Evolutionary conservation across 148 eudicot genomes (phyloP), one percentile per base, ranked within the genome.

Genomic region (Chenopodium berlandieri): DNA sequence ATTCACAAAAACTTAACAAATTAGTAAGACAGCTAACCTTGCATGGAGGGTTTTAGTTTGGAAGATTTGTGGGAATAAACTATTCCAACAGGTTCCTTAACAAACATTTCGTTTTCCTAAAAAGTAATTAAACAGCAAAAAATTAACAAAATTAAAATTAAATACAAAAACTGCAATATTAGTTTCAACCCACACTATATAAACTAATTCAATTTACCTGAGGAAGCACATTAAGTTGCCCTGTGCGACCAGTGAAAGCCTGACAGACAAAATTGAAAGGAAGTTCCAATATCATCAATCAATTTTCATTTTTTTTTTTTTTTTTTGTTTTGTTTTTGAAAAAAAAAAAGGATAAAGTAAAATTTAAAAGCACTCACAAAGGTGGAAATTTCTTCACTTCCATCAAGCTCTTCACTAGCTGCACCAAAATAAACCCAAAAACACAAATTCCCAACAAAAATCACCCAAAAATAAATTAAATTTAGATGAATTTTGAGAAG

Each of bases 201-300:
- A 25, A 54, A 19, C n/a, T 65, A 73, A 56, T 14, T 52, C 25
- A 11, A 52, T 16, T 56, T 47, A 90, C 98, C 94, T 89, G 95
- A 14, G 95, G 94, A 58, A 95, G 89, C 72, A 87, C 79, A 88
- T 92, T 91, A 30, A 93, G 83, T 47, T 86, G 89, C 71, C 85
- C 76, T 19, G 83, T 73, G 60, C 89, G 92, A 20, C 86, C 89
- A 75, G 82, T 88, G 46, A 87, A 82, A 58, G 86, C 84, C 98
- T 93, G 85, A 56, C 7, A 40, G 22, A 73, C 3, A 22, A 78
- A 34, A 13, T n/a, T 23, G 47, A 4, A 16, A 4, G 9, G 10
- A 27, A 48, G 63, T 2, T 11, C 54, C 56, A 50, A n/a, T 7
- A 32, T 40, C 44, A 12, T 8, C 12, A 25, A 2, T 12, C 2